Evolutionary conservation across 2,329 filamentous ascomycete species (phyloP).

Genomic region (Colletotrichum sp.): DNA sequence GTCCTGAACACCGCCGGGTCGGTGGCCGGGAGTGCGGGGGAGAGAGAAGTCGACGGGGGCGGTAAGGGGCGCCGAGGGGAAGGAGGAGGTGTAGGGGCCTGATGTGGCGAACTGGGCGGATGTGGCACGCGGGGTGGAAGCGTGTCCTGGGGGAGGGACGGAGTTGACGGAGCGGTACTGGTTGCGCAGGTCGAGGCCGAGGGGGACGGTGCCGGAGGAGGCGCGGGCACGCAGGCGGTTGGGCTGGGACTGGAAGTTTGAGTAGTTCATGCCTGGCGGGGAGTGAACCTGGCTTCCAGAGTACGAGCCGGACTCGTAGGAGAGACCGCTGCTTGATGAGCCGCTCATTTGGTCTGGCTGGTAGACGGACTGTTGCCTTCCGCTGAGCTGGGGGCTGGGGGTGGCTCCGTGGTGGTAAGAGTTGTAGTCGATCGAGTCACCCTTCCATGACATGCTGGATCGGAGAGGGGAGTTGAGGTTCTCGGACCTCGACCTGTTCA

Average conservation of each 20-base stretch:
- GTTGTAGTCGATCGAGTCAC: conserved; percentile 62
- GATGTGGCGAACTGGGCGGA: conserved; percentile 12
- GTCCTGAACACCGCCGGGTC: conserved; percentile 42
- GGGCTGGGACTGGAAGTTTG: conserved; percentile 49
- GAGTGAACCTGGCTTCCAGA: conserved; percentile 53
- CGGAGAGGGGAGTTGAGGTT: conserved; percentile 63
- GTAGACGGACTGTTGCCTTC: conserved; percentile 55
- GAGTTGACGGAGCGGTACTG: conserved; percentile 46
- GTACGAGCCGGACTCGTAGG: conserved; percentile 58
- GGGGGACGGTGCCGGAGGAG: conserved; percentile 51
- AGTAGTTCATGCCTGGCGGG: conserved; percentile 55
- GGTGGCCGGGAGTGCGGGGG: conserved; percentile 45
- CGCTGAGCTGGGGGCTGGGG: conserved; percentile 50
- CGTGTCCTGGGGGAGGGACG: conserved; percentile 32
- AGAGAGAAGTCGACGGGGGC: conserved; percentile 59
- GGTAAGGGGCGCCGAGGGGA: conserved; percentile 58
- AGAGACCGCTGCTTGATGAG: conserved; percentile 43
- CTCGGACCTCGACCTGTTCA: conserved; percentile 62
- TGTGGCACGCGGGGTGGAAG: conserved; percentile 34
- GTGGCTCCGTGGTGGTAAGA: conserved; percentile 53
- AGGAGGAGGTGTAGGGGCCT: conserved; percentile 51
- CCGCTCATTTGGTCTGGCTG: conserved; percentile 51
- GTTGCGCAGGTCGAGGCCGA: conserved; percentile 49
- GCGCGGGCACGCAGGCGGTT: conserved; percentile 53
- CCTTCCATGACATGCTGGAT: conserved; percentile 68